Base-by-base conservation (phyloP, 83 land plant genomes). In the Picea abies region DNA sequence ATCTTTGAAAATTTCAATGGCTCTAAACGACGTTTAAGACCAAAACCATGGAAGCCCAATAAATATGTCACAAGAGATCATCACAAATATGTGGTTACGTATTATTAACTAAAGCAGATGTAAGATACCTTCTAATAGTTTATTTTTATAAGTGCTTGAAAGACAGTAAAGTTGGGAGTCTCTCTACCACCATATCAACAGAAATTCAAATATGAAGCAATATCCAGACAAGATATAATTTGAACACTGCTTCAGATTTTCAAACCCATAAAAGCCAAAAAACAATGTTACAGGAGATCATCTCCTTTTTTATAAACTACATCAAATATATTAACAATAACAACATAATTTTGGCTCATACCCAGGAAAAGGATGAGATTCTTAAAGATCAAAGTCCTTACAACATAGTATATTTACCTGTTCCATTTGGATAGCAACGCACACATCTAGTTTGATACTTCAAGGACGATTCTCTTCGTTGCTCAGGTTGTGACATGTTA, bases 361-460 rank as follows among this genome's bases (percentile, higher is more conserved):
- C 11, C 14, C 15, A 56, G 4, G 22, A 78, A 0, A 52, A 78
- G n/a, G 8, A 16, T 49, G 15, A 41, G 25, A 10, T 4, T 29
- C 19, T 61, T 39, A 64, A 66, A 62, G 2, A 16, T 14, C n/a
- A 63, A 22, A 80, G 65, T 16, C 37, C 60, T 82, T 52, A 11
- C 73, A 29, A 29, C 29, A 29, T 29, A 71, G n/a, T 14, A 71
- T 14, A 49, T 47, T 12, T 89, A 96, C 99, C 99, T 86, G 99
- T 98, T 85, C 99, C 99, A 93, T 98, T 96, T 35, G 99, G 99
- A 90, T 98, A 98, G 82, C 99, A 98, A 14, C 99, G 92, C 25
- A 98, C 99, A 86, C 99, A 94, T 90, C 99, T 86, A 16, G 99
- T 98, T 83, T 98, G 99, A 84, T 98, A 98, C 61, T 98, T 98